These are phyloP conservation scores for Aspergillus jensenii DNA, from an alignment of 2,329 filamentous ascomycete species.

Conservation along the genomic window DNA sequence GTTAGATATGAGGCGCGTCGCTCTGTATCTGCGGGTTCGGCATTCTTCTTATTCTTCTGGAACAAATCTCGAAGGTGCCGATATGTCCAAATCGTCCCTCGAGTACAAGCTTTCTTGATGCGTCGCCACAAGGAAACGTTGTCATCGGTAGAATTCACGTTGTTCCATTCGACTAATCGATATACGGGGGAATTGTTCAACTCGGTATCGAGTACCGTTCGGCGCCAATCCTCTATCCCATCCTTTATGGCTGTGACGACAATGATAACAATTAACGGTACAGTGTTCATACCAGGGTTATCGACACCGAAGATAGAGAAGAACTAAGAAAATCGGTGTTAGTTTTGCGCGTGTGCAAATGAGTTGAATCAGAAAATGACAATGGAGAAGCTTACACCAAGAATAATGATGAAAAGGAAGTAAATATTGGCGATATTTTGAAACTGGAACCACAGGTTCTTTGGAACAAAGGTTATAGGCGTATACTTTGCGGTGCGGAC, in stretches of 20 bases:
- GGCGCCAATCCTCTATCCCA: constrained; percentile 89
- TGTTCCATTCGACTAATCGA: constrained; percentile 81
- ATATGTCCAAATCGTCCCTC: constrained; percentile 57
- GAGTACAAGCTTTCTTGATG: constrained; percentile 84
- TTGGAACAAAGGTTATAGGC: constrained; percentile 88
- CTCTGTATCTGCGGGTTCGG: constrained; percentile 45
- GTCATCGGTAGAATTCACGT: constrained; percentile 89
- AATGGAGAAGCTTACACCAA: constrained; percentile 66
- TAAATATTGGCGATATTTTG: constrained; percentile 99
- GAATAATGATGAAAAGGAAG: constrained; percentile 93
- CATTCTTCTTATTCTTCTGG: constrained; percentile 46
- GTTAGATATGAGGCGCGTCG: constrained; percentile 68
- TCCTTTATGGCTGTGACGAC: constrained; percentile 89
- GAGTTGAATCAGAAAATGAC: neutral
- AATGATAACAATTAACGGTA: constrained; percentile 91
- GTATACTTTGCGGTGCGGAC: constrained; percentile 98
- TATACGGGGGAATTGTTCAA: constrained; percentile 96
- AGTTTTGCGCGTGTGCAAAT: constrained; percentile 13
- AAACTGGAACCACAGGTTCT: constrained; percentile 97
- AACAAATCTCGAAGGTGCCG: constrained; percentile 51
- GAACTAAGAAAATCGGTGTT: constrained; percentile 58
- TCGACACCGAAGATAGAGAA: constrained; percentile 93
- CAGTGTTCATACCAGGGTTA: constrained; percentile 85
- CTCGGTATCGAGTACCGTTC: constrained; percentile 87
- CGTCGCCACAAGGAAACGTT: constrained; percentile 81